phyloP scores from a whole-genome alignment of 257 asterid species.

The Nicotiana noctiflora region DNA sequence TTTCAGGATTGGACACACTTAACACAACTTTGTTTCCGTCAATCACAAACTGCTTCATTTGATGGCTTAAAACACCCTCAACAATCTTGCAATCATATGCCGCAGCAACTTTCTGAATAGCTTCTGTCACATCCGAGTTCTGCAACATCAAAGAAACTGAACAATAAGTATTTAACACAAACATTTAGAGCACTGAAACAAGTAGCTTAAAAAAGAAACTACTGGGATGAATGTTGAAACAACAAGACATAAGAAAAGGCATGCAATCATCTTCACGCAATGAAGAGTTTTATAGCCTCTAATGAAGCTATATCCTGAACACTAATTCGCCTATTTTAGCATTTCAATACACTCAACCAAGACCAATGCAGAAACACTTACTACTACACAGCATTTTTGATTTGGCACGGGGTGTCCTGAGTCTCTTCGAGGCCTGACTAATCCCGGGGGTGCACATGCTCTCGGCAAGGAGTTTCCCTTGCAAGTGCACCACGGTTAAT shows the following conservation, averaged over 20 bases:
- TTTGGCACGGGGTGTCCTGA: too few species aligned
- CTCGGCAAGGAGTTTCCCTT: too few species aligned
- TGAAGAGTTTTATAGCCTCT: too few species aligned
- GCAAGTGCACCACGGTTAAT: too few species aligned
- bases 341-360: background rate
- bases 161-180: background rate
- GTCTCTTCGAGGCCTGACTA: too few species aligned
- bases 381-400: background rate
- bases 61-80: conserved; percentile 92
- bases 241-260: background rate
- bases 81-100: conserved; percentile 90
- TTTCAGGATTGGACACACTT: conserved; percentile 60
- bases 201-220: background rate
- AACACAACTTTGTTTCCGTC: conserved; percentile 91
- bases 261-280: background rate
- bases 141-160: background rate
- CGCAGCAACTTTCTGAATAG: conserved; percentile 61
- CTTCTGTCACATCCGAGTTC: conserved; percentile 19
- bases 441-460: too few species aligned
- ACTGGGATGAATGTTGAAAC: background rate
- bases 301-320: background rate
- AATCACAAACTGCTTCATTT: conserved; percentile 85
- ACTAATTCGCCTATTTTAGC: background rate
- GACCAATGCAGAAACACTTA: background rate
- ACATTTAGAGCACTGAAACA: background rate